Base-by-base conservation (phyloP, 2,329 filamentous ascomycete species). In the Diplodia mutila region DNA sequence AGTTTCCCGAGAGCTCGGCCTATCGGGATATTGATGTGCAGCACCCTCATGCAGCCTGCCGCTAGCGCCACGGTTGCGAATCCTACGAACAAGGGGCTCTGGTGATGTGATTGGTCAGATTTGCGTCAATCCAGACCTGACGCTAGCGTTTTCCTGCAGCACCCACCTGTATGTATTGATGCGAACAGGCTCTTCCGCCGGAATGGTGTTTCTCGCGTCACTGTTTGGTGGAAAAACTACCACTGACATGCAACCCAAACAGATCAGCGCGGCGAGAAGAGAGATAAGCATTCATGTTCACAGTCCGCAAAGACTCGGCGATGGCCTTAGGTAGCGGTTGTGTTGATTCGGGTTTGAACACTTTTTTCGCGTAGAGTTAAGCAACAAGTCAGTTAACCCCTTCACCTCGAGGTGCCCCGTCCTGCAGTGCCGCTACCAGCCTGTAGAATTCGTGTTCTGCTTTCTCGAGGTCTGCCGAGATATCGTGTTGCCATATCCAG, bases 401-500 rank as follows among this genome's bases (percentile, higher is more conserved):
- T n/a, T n/a, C n/a, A n/a, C n/a, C n/a, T n/a, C n/a, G n/a, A n/a
- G n/a, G n/a, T n/a, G n/a, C n/a, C n/a, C n/a, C n/a, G n/a, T n/a
- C n/a, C n/a, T n/a, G n/a, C n/a, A n/a, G n/a, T n/a, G n/a, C n/a
- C n/a, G n/a, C 23, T 51, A 32, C 25, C 16, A 49, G n/a, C 6
- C 39, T 42, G 16, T 25, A 49, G 21, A 61, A 61, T 1, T 49
- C 25, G 46, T 32, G 25, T 23, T 61, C 57, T 29, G 42, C 57
- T 61, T 49, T n/a, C 42, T 49, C 3, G 46, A 61, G 57, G n/a
- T 61, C 57, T 61, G 57, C 39, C 18, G 18, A 61, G 9, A 79
- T 71, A 53, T 80, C 74, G 32, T 77, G 70, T 11, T 80, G 75
- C 80, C 80, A 82, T 14, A 81, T 77, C 78, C 78, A 81, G 14